Evolutionary conservation across 257 asterid genomes (phyloP), one percentile per base, ranked within the genome.

Genomic region (Eucommia ulmoides): DNA sequence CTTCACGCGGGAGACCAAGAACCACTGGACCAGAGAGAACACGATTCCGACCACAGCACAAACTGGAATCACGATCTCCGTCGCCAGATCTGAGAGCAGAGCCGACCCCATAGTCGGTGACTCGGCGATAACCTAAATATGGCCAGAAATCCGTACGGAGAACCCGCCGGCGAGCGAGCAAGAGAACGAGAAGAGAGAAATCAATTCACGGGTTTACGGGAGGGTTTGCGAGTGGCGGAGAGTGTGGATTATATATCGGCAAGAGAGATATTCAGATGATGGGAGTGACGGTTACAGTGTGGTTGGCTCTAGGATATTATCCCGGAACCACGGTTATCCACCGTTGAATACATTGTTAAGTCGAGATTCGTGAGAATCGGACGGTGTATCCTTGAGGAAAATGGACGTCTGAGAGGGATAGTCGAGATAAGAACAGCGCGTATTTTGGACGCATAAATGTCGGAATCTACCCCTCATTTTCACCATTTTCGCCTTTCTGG

Each of bases 1-100:
- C 73, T 71, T 82, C 60, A 85, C 95, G 10, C 76, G 81, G 45
- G 95, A 72, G 10, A 85, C 95, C n/a, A 79, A 18, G 48, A 23
- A 18, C 95, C 95, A 85, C 55, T 85, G 95, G 1, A 77, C 54
- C 45, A 82, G 64, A 14, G 95, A 80, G 78, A 85, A 85, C 15
- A 63, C 62, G 53, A 85, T 79, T 21, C 93, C 95, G 52, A 85
- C 23, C 33, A 69, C 75, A 9, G 91, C 91, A 49, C 91, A 82
- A 19, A 71, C 72, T 58, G 93, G 95, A 65, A 85, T 82, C 56
- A 62, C 74, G 33, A 85, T 69, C 71, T 85, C 70, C 23, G 93
- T 63, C 33, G 70, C 91, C 22, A 85, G 76, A 73, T 82, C 93
- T 61, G 95, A 69, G 19, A 84, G 59, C 75, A 82, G 33, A n/a